phyloP scores from a whole-genome alignment of 345 rosid species.

The Bretschneidera sinensis region DNA sequence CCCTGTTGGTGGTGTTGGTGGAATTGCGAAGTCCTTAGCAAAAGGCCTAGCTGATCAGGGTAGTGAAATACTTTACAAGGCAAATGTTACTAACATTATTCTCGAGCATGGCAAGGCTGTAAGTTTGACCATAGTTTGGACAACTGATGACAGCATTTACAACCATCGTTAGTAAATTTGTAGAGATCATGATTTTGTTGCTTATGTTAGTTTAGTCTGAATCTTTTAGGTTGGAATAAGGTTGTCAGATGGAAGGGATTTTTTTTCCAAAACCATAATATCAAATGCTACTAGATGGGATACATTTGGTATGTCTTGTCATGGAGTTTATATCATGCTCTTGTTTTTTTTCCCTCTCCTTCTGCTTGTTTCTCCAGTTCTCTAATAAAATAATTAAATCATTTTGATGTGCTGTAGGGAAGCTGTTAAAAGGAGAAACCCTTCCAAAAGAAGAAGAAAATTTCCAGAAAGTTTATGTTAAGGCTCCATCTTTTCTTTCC shows the following conservation, averaged over 20 bases:
- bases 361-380: neutral
- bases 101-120: constrained; percentile 82
- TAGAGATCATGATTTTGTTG: constrained; percentile 1
- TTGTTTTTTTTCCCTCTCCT: neutral
- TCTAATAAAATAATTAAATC: constrained; percentile 2
- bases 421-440: constrained; percentile 72
- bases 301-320: constrained; percentile 73
- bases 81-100: constrained; percentile 66
- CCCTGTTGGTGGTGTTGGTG: constrained; percentile 95
- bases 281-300: constrained; percentile 99
- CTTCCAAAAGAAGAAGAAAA: constrained; percentile 89
- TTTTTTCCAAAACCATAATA: constrained; percentile 67
- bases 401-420: constrained; percentile 41
- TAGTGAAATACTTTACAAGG: constrained; percentile 80
- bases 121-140: constrained; percentile 46
- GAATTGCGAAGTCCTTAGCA: constrained; percentile 78
- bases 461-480: constrained; percentile 78
- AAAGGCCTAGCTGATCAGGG: constrained; percentile 73
- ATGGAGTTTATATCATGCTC: neutral
- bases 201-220: constrained; percentile 10
- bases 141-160: constrained; percentile 5
- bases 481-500: constrained; percentile 98
- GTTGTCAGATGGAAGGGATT: constrained; percentile 81
- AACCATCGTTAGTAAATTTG: neutral
- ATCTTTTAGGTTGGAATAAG: constrained; percentile 72